These are phyloP conservation scores for Cardiospermum halicacabum DNA, from an alignment of 345 rosid genomes.

Conservation along the genomic window DNA sequence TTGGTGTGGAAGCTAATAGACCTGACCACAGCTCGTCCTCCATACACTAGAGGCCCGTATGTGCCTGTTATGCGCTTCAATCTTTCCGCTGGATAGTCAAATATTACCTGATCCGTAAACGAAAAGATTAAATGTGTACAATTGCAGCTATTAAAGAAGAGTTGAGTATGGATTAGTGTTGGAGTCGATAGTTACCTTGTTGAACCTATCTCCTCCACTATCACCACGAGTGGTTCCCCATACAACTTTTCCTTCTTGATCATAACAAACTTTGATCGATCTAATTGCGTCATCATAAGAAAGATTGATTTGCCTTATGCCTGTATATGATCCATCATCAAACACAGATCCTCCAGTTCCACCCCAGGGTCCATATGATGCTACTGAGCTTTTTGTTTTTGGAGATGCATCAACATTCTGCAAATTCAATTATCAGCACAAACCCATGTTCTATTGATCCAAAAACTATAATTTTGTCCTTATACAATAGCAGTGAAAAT, in stretches of 20 bases:
- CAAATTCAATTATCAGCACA: no score
- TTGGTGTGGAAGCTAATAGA: constrained; percentile 81
- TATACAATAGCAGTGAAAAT: no score
- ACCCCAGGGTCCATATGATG: constrained; percentile 32
- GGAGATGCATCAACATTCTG: no score
- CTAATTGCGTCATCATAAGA: constrained; percentile 64
- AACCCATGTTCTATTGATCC: no score
- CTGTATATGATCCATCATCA: constrained; percentile 66
- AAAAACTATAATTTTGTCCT: no score
- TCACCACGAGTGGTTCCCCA: constrained; percentile 97
- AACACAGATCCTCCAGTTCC: constrained; percentile 65
- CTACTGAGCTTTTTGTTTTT: no score
- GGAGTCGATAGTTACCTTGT: constrained; percentile 57
- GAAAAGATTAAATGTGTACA: no score
- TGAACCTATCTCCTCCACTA: constrained; percentile 60
- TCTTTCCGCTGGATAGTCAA: constrained; percentile 77
- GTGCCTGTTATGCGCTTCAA: constrained; percentile 67
- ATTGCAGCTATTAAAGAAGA: no score
- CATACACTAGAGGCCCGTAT: constrained; percentile 56
- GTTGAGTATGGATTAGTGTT: no score
- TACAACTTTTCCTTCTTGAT: constrained; percentile 60
- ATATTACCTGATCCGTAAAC: constrained; percentile 76
- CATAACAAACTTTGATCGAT: constrained; percentile 62
- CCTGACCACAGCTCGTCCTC: constrained; percentile 65
- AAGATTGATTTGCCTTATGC: constrained; percentile 65